Percentiles rank a stretch among this genome's conserved stretches.
Conservation (phyloP, 768 basidiomycete genomes). For the Amanita molliuscula region DNA sequence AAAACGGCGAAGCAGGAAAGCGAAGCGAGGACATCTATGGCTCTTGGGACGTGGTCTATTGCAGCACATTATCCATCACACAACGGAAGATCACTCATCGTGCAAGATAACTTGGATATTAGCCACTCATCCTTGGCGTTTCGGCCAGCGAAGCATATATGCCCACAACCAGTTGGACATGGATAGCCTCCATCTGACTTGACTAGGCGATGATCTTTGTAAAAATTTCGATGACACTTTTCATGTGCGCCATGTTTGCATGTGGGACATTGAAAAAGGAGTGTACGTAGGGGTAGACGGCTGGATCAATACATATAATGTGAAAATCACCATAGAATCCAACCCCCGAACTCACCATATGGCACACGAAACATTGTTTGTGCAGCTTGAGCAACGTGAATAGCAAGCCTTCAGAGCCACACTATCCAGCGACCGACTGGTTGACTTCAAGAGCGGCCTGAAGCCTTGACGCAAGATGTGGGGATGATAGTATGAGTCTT, state of each 20-base stretch:
- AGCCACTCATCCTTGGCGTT: not conserved
- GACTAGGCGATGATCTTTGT: constrained; percentile 44
- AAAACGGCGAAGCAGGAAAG: no score
- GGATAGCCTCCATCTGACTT: constrained; percentile 34
- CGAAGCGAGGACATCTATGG: no score
- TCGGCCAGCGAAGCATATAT: constrained; percentile 41
- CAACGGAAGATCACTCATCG: not conserved
- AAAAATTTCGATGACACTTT: constrained; percentile 63
- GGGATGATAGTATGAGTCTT: constrained; percentile 58
- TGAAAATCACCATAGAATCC: not conserved
- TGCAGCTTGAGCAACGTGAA: constrained; percentile 51
- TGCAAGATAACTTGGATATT: not conserved
- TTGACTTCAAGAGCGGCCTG: constrained; percentile 43
- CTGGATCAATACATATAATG: constrained; percentile 24
- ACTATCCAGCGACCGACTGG: constrained; percentile 19
- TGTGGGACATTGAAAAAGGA: constrained; percentile 65
- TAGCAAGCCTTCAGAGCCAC: constrained; percentile 29
- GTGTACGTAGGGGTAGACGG: constrained; percentile 62
- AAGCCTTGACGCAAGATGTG: constrained; percentile 54
- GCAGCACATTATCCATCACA: no score
- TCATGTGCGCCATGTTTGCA: constrained; percentile 81
- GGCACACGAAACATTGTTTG: constrained; percentile 39
- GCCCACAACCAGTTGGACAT: constrained; percentile 77
- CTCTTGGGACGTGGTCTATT: no score
- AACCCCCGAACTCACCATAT: constrained; percentile 50